These are phyloP conservation scores for Candida sithepensis DNA, from an alignment of 805 yeast species.

Conservation along the genomic window DNA sequence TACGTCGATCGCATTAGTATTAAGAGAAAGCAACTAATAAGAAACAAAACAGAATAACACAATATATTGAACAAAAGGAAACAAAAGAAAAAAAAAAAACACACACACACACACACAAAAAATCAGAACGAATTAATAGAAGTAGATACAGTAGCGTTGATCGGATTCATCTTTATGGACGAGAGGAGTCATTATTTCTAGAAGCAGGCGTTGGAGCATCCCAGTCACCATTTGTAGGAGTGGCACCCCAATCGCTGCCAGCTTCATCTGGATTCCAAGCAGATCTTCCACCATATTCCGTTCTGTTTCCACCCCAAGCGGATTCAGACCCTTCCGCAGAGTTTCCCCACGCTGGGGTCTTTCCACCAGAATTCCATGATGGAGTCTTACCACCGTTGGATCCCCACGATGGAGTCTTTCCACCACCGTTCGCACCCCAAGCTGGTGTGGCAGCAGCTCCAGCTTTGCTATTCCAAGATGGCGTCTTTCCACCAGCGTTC, in stretches of 20 bases:
- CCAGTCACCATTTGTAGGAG: constrained; percentile 45
- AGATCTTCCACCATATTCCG: constrained; percentile 37
- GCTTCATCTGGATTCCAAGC: constrained; percentile 37
- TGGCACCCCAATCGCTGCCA: constrained; percentile 36
- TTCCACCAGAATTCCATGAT: constrained; percentile 40
- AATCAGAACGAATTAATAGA: neutral
- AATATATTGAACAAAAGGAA: neutral
- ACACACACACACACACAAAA: constrained; percentile 1
- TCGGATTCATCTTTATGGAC: neutral
- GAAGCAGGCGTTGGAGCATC: constrained; percentile 44
- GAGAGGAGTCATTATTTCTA: neutral
- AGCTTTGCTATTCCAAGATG: constrained; percentile 27
- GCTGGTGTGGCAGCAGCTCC: constrained; percentile 30
- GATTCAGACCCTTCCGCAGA: constrained; percentile 20
- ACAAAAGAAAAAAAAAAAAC: constrained; percentile 1
- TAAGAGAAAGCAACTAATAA: neutral
- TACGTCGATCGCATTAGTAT: neutral
- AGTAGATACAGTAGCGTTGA: neutral
- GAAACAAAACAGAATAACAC: no score
- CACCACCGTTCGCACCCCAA: constrained; percentile 37
- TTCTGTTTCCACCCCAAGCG: constrained; percentile 22
- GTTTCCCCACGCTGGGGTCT: constrained; percentile 52
- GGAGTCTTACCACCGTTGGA: constrained; percentile 29
- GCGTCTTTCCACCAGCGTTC: constrained; percentile 33
- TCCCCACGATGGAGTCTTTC: constrained; percentile 54